phyloP scores from a whole-genome alignment of 139 green algal genomes.

The Chlorella sp. region DNA sequence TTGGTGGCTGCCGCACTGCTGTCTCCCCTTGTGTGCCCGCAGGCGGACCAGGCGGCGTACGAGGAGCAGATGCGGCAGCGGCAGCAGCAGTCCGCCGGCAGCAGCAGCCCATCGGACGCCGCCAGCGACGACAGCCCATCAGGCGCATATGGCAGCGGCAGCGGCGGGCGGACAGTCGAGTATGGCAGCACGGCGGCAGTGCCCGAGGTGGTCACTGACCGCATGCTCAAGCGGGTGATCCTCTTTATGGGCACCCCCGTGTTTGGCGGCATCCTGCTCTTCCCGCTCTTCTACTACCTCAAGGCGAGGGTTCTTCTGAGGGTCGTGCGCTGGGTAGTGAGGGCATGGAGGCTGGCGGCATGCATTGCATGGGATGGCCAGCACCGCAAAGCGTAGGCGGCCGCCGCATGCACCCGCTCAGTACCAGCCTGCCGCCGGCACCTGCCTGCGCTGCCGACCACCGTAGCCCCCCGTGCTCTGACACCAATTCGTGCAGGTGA shows the following conservation, averaged over 20 bases:
- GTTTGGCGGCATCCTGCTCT: conserved; percentile 60
- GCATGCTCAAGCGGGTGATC: conserved; percentile 80
- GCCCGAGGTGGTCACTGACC: conserved; percentile 54
- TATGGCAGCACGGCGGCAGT: conserved; percentile 17
- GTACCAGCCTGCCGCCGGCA: too few species aligned
- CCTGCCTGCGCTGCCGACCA: too few species aligned
- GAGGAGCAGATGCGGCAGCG: neutral
- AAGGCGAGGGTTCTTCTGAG: conserved; percentile 45
- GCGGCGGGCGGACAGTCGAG: conserved; percentile 2
- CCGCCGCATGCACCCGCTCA: too few species aligned
- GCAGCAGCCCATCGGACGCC: neutral
- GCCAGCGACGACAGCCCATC: neutral
- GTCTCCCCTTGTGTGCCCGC: too few species aligned
- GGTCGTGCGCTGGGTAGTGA: too few species aligned
- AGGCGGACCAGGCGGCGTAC: conserved; percentile 36
- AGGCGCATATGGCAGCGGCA: neutral
- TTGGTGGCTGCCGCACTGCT: too few species aligned
- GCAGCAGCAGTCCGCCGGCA: conserved; percentile 18
- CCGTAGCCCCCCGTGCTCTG: too few species aligned
- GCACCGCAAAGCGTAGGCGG: too few species aligned
- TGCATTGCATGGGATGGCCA: too few species aligned
- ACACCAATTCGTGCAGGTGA: conserved; percentile 53
- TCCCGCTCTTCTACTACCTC: conserved; percentile 79
- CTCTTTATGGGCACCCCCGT: conserved; percentile 71
- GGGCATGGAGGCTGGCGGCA: too few species aligned